A percentile compares a stretch with the other conserved stretches of the same genome.
phyloP scores from a whole-genome alignment of 768 basidiomycete genomes.

The Suillus fuscotomentosus region DNA sequence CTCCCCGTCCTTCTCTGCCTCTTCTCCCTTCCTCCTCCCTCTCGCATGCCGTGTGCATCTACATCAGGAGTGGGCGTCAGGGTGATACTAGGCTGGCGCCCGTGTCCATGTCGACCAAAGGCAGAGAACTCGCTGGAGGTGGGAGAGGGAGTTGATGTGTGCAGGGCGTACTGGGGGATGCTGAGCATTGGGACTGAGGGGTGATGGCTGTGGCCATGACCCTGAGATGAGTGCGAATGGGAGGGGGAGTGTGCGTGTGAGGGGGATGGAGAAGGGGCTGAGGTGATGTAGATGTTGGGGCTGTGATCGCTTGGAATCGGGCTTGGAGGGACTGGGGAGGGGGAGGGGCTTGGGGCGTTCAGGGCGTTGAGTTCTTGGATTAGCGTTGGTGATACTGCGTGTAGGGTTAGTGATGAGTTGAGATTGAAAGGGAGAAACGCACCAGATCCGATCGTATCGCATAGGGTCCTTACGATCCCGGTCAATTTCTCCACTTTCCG shows the following conservation, averaged over 20 bases:
- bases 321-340: conserved; percentile 20
- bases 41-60: conserved; percentile 9
- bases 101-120: conserved; percentile 24
- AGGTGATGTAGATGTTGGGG: conserved; percentile 75
- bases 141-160: conserved; percentile 29
- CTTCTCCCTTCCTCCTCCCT: conserved; percentile 21
- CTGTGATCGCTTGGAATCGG: conserved; percentile 26
- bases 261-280: conserved; percentile 43
- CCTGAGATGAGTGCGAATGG: conserved; percentile 16
- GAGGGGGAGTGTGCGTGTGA: not conserved
- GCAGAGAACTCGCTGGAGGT: conserved; percentile 21
- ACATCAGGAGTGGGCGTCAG: conserved; percentile 23
- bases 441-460: conserved; percentile 57
- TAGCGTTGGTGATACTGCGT: conserved; percentile 18
- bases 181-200: conserved; percentile 30
- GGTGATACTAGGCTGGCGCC: conserved; percentile 29
- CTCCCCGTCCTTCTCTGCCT: conserved; percentile 21
- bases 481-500: conserved; percentile 62
- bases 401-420: not conserved
- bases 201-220: conserved; percentile 8
- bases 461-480: conserved; percentile 58
- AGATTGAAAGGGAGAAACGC: conserved; percentile 23
- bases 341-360: conserved; percentile 27
- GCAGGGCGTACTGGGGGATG: conserved; percentile 22
- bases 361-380: conserved; percentile 27